These are phyloP conservation scores for Trichomonas tenax DNA, from an alignment of 208 protist genomes.

Conservation along the genomic window DNA sequence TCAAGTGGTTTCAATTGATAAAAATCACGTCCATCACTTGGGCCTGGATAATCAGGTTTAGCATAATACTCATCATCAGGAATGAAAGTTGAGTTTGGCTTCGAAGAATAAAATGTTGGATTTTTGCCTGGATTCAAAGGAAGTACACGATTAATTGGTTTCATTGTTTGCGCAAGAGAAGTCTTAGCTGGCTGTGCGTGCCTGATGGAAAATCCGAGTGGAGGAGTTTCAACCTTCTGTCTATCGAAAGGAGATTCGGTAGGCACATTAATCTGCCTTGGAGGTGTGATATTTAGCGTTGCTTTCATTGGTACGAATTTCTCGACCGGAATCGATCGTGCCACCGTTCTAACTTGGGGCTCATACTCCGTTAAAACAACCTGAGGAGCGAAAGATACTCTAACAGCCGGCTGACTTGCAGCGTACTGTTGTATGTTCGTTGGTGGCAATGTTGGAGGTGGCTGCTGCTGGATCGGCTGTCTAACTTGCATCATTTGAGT, in stretches of 20 bases:
- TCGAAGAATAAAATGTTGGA: neutral
- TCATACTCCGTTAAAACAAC: neutral
- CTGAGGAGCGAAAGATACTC: neutral
- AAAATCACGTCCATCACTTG: neutral
- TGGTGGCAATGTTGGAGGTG: neutral
- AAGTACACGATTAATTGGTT: neutral
- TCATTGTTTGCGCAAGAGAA: neutral
- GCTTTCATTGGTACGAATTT: neutral
- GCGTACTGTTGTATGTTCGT: neutral
- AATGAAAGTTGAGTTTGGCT: neutral
- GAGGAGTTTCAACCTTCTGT: neutral
- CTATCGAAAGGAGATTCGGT: neutral
- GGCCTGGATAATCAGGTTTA: neutral
- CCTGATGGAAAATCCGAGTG: neutral
- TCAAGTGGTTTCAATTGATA: neutral
- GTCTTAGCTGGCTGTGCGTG: neutral
- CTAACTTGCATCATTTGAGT: neutral
- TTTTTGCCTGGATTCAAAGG: neutral
- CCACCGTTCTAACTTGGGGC: neutral
- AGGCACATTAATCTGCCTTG: neutral
- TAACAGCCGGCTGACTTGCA: neutral
- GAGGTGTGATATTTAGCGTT: neutral
- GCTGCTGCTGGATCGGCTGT: neutral
- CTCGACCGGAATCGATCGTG: neutral
- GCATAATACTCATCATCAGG: neutral